Conservation (phyloP, 768 basidiomycete genomes). For the Lactifluus piperatus region DNA sequence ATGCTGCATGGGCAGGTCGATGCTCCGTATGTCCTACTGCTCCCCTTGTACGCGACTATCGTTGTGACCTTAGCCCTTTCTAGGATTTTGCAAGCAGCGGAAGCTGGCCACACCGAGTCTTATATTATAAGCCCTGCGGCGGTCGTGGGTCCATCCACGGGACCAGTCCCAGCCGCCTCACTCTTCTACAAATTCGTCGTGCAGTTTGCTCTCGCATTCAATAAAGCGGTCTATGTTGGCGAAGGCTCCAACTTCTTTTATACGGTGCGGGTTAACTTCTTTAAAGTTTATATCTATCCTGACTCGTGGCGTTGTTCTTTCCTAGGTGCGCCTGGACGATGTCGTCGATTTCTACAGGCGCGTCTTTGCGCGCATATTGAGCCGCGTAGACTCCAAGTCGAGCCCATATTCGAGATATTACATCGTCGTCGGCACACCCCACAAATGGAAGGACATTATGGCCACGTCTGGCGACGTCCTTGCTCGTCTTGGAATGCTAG, state of each 20-base stretch:
- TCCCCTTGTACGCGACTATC: background rate
- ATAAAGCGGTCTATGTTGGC: conserved; percentile 1
- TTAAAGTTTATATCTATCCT: background rate
- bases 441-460: conserved; percentile 3
- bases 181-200: conserved; percentile 1
- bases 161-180: conserved; percentile 1
- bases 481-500: background rate
- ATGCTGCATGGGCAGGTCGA: too few species aligned
- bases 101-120: background rate
- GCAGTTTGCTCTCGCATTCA: background rate
- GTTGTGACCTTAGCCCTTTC: background rate
- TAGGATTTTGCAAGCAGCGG: conserved; percentile 5
- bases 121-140: conserved; percentile 11
- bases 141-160: conserved; percentile 3
- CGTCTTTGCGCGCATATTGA: too few species aligned
- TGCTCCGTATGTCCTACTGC: background rate
- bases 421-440: background rate
- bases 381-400: background rate
- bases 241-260: conserved; percentile 10
- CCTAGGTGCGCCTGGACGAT: too few species aligned
- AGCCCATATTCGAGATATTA: conserved; percentile 16
- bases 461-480: too few species aligned
- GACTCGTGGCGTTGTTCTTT: background rate
- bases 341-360: too few species aligned
- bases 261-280: background rate